Base-by-base conservation (phyloP, 441 rosid species). In the Sinapis alba region DNA sequence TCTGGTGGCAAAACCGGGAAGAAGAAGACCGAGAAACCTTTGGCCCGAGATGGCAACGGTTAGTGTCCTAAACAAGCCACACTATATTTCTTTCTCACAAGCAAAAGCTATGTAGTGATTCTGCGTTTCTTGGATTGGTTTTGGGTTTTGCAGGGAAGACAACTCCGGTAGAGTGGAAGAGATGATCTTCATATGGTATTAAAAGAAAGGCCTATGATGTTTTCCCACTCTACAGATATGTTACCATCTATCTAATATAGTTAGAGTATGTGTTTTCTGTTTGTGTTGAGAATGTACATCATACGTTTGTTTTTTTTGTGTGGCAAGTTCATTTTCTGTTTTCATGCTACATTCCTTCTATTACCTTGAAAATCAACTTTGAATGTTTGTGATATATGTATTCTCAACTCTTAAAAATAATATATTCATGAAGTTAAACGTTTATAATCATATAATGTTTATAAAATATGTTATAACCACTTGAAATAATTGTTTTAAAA, bases 151-250 rank as follows among this genome's bases (percentile, higher is more conserved):
- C 91, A 94, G 98, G 79, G 21, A 94, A 89, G 82, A 81, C 81
- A 57, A 59, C 74, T 56, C 90, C 76, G 32, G 86, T 78, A n/a
- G 97, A 90, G 75, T 94, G 99, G 97, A 89, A 78, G 81, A 90
- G 97, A 84, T 94, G 84, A 88, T 24, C 8, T 47, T 59, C 58
- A 51, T 16, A n/a, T 68, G 53, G 27, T 62, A 10, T 0, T 7
- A 20, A 1, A n/a, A 43, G 59, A n/a, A n/a, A 23, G 32, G n/a
- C 62, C 26, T 59, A 24, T 50, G 38, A 26, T 59, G 73, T 59
- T 57, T 57, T 70, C 24, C 24, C 68, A 34, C 21, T 27, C 66
- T 47, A 64, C 62, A 58, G 21, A 41, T 30, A 13, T 64, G 30
- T 70, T 56, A 64, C 66, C 59, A 63, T 76, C 26, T 75, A 60